Conservation (phyloP, 2,329 filamentous ascomycete genomes). For the Neonectria faginata region DNA sequence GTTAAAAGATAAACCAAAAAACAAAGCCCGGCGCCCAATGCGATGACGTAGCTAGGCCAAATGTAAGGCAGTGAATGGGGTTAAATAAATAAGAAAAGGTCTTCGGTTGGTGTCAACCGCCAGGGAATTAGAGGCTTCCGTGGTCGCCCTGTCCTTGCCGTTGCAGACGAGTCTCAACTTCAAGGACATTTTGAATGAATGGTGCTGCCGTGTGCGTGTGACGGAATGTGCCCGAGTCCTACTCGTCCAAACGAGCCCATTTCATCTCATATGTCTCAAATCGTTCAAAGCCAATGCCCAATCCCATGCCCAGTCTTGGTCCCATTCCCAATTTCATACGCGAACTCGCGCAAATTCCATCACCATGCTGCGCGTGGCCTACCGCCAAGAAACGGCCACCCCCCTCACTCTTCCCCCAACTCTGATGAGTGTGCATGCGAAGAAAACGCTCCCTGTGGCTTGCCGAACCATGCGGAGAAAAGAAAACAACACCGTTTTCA, state of each 20-base stretch:
- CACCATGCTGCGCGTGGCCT: slow-evolving; percentile 30
- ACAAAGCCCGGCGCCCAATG: slow-evolving; percentile 41
- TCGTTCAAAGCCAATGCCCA: slow-evolving; percentile 24
- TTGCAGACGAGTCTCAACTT: slow-evolving; percentile 7
- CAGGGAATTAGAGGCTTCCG: slow-evolving; percentile 10
- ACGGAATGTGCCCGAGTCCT: background rate
- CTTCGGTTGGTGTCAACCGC: slow-evolving; percentile 25
- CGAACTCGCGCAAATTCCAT: slow-evolving; percentile 29
- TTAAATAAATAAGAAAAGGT: slow-evolving; percentile 17
- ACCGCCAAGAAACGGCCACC: slow-evolving; percentile 15
- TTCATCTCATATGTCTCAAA: slow-evolving; percentile 14
- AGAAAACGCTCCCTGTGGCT: slow-evolving; percentile 30
- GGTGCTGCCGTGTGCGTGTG: background rate
- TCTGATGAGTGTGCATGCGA: slow-evolving; percentile 31
- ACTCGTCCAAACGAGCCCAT: slow-evolving; percentile 3
- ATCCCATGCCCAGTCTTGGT: slow-evolving; percentile 11
- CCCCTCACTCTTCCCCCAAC: slow-evolving; percentile 10
- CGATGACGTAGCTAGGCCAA: slow-evolving; percentile 39
- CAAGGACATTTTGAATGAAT: slow-evolving; percentile 14
- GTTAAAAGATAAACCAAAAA: slow-evolving; percentile 8
- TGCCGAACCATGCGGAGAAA: slow-evolving; percentile 38
- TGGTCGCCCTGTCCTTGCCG: slow-evolving; percentile 9
- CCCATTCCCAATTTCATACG: background rate
- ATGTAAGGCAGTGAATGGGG: background rate
- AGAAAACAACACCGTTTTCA: slow-evolving; percentile 35